A percentile compares a stretch with the other conserved stretches of the same genome.
These are phyloP conservation scores for Pachysandra terminalis DNA, from an alignment of 164 flowering plant species.

Conservation along the genomic window DNA sequence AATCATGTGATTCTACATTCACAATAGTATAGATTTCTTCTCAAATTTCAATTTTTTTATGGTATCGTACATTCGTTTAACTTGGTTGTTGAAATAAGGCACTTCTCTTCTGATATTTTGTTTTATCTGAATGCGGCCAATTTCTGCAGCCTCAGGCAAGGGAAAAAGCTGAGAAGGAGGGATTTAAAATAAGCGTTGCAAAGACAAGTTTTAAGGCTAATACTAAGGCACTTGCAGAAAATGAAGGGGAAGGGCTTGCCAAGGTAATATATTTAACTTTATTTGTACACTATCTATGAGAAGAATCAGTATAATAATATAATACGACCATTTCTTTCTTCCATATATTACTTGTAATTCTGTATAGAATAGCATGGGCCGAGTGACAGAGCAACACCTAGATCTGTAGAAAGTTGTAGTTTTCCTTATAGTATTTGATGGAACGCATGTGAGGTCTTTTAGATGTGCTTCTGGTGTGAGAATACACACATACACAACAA, in stretches of 20 bases:
- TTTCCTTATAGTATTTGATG: no score
- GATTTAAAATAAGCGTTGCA: slow-evolving; percentile 79
- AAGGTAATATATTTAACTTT: slow-evolving; percentile 49
- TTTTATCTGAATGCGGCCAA: slow-evolving; percentile 5
- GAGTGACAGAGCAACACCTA: background rate
- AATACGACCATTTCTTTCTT: background rate
- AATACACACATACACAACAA: no score
- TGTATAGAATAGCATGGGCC: background rate
- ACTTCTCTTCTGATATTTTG: background rate
- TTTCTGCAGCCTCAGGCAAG: slow-evolving; percentile 88
- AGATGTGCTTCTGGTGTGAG: background rate
- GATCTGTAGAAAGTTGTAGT: background rate
- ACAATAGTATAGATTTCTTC: background rate
- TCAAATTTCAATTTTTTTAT: no score
- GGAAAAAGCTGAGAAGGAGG: slow-evolving; percentile 78
- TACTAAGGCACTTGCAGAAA: slow-evolving; percentile 86
- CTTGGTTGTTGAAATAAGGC: background rate
- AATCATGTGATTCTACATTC: background rate
- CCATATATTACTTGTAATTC: background rate
- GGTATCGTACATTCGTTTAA: background rate
- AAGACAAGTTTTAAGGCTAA: slow-evolving; percentile 91
- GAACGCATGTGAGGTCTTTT: background rate
- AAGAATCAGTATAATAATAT: background rate
- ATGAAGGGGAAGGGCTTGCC: slow-evolving; percentile 98
- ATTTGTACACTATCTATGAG: background rate